Conservation (phyloP, 495 filamentous ascomycete species). For the Annulohypoxylon nitens region DNA sequence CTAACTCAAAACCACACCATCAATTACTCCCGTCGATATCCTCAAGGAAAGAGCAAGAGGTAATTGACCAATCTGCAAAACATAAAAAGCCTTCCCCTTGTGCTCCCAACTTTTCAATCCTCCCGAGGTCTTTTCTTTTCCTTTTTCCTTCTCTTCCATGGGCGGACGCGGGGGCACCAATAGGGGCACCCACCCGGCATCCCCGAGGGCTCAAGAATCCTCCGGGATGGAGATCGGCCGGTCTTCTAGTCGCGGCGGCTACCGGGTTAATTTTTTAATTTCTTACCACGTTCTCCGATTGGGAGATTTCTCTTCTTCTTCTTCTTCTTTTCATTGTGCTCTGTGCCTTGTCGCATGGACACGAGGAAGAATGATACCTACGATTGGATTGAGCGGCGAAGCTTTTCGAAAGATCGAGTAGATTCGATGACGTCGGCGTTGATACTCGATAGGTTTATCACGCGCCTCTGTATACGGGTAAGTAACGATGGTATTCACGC, state of each 20-base stretch:
- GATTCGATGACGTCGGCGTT: constrained; percentile 4
- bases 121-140: not conserved
- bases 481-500: not conserved
- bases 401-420: not conserved
- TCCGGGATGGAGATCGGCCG: not conserved
- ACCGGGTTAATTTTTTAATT: constrained; percentile 11
- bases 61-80: not conserved
- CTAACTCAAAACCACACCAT: not conserved
- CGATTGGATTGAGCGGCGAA: not conserved
- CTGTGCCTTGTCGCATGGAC: constrained; percentile 4
- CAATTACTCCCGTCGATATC: not conserved
- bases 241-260: not conserved
- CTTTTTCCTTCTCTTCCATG: not conserved
- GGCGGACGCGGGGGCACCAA: not conserved
- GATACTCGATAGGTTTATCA: not conserved
- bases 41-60: not conserved
- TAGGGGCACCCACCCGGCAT: not conserved
- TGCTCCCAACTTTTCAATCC: not conserved
- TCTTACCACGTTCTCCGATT: not conserved
- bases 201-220: constrained; percentile 9
- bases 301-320: not conserved
- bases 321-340: not conserved
- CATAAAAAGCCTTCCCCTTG: not conserved
- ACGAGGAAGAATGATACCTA: constrained; percentile 4
- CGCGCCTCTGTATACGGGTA: not conserved